Evolutionary conservation across 345 rosid species (phyloP), one percentile per base, ranked within the genome.

Genomic region (Pistacia integerrima): DNA sequence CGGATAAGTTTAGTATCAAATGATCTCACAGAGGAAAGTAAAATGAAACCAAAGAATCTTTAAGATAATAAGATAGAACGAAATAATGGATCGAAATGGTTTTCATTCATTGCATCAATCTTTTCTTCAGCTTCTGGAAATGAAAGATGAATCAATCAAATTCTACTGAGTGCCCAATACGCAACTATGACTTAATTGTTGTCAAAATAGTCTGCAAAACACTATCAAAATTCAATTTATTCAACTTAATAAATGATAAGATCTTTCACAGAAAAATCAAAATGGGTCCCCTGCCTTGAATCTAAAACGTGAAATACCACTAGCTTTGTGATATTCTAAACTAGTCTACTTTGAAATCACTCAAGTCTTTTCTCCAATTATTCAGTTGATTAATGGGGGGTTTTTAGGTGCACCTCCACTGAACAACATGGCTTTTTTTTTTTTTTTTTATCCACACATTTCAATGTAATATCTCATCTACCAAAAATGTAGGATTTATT

Each of bases 121-220:
- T 18, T 44, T 72, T 48, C 2, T 60, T 46, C 16, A 28, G 44
- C 59, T 73, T 73, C 76, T 61, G 49, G 68, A 73, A 46, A 16
- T 46, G 5, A 33, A 61, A 8, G 28, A 28, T 61, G 10, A 33
- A 61, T 14, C 17, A 61, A 48, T 61, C 67, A 60, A 41, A 60
- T 60, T 46, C 55, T 25, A 25, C 30, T 8, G 66, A 41, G 67
- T 60, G 2, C 1, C 12, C 65, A 44, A 9, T 60, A 60, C 67
- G 75, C 75, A 72, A 60, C 58, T 55, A 57, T 51, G 55, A 22
- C 67, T 60, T 41, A 16, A 33, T 33, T 35, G 7, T 72, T 46
- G 68, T 73, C 76, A 61, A 73, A 64, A 18, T 18, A 10, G 41
- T 16, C 36, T 63, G 11, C 12, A 59, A 69, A 4, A 30, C 33